Conservation (phyloP, 495 filamentous ascomycete genomes). For the Hypoxylon trugodes region DNA sequence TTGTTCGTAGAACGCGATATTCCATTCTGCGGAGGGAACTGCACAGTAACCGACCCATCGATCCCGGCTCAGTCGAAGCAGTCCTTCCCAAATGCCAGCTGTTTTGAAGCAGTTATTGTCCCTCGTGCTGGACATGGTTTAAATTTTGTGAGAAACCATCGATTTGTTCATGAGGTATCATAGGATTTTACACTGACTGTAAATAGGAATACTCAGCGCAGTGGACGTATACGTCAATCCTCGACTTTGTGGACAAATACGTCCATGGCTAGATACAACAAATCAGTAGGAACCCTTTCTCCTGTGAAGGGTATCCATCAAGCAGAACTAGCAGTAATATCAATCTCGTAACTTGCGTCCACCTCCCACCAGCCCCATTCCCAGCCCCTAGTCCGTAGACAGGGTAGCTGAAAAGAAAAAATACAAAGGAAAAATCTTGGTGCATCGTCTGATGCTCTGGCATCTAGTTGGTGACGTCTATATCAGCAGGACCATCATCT, state of each 20-base stretch:
- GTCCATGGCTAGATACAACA: background rate
- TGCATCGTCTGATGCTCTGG: no score
- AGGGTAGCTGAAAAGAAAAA: no score
- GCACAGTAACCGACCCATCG: conserved; percentile 50
- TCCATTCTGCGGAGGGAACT: conserved; percentile 64
- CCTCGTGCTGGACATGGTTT: conserved; percentile 61
- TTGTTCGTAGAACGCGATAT: conserved; percentile 55
- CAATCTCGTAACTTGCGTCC: no score
- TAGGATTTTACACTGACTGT: background rate
- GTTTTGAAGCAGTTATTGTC: conserved; percentile 57
- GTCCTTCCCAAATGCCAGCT: conserved; percentile 53
- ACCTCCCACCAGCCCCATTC: no score
- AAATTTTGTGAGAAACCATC: conserved; percentile 46
- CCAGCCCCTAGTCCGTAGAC: no score
- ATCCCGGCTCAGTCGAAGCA: conserved; percentile 51
- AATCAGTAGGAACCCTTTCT: no score
- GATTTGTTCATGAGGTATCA: background rate
- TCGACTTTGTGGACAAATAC: conserved; percentile 21
- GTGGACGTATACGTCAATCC: conserved; percentile 12
- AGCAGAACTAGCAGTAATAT: no score
- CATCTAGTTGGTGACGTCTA: no score
- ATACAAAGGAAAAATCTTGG: no score
- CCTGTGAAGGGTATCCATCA: no score
- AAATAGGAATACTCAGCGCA: conserved; percentile 16
- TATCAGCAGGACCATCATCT: background rate